Evolutionary conservation across 257 asterid genomes (phyloP).

Genomic region (Ilex aquifolium): DNA sequence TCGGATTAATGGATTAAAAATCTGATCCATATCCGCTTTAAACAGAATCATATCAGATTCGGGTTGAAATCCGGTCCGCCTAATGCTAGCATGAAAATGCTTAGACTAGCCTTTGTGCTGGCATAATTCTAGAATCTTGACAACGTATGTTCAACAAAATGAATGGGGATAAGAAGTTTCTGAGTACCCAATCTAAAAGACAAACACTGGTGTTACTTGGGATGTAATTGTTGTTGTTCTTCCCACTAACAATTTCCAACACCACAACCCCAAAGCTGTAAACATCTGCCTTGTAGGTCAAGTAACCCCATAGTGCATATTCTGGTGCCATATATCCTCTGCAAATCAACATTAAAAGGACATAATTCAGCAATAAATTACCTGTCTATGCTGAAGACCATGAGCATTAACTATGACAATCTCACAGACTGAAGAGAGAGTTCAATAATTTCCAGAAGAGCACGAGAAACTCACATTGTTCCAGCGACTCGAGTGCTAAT

Average conservation of each 20-base stretch:
- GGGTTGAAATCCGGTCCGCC: too few species aligned
- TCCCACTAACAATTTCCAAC: conserved; percentile 4
- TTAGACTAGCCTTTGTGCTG: too few species aligned
- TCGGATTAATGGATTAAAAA: too few species aligned
- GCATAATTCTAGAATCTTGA: too few species aligned
- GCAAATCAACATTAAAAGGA: neutral
- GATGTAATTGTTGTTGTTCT: conserved; percentile 2
- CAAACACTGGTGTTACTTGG: neutral
- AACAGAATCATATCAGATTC: too few species aligned
- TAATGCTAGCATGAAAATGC: too few species aligned
- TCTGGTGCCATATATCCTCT: conserved; percentile 1
- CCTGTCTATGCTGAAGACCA: too few species aligned
- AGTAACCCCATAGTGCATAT: conserved; percentile 1
- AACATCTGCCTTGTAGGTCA: conserved; percentile 4
- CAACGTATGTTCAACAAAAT: too few species aligned
- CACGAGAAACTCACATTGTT: neutral
- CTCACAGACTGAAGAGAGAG: too few species aligned
- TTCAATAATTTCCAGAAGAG: neutral
- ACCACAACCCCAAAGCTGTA: conserved; percentile 3
- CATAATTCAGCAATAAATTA: neutral
- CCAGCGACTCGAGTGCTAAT: conserved; percentile 19
- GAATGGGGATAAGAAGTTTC: too few species aligned
- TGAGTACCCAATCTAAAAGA: neutral
- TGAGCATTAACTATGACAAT: too few species aligned
- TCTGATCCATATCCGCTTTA: too few species aligned